These are phyloP conservation scores for Tolypocladium endophyticum DNA, from an alignment of 2,329 filamentous ascomycete genomes.

Conservation along the genomic window DNA sequence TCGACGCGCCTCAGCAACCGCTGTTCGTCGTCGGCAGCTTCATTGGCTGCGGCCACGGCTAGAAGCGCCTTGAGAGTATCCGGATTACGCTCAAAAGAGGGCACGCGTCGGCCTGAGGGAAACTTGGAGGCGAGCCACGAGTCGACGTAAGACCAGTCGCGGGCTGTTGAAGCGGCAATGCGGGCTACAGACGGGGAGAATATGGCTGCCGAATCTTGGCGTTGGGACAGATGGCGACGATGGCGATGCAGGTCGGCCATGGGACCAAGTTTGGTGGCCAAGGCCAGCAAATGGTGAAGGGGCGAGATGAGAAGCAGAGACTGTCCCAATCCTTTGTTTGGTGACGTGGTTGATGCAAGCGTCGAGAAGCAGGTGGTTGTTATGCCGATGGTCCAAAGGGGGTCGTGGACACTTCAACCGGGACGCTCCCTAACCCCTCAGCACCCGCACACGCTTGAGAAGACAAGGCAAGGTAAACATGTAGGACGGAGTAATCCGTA, in stretches of 20 bases:
- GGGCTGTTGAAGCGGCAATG: constrained; percentile 69
- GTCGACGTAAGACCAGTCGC: constrained; percentile 86
- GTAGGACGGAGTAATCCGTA: too few relatives aligned
- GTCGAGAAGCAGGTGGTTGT: not conserved
- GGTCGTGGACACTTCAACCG: too few relatives aligned
- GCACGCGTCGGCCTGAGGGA: constrained; percentile 47
- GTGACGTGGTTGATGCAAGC: not conserved
- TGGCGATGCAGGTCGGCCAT: constrained; percentile 1
- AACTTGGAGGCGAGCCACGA: constrained; percentile 69
- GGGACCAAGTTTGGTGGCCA: not conserved
- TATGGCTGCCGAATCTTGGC: constrained; percentile 35
- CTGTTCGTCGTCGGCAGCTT: constrained; percentile 63
- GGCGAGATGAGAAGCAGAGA: not conserved
- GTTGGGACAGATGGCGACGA: not conserved
- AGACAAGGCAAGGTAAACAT: too few relatives aligned
- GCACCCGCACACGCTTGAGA: too few relatives aligned
- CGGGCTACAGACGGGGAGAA: constrained; percentile 61
- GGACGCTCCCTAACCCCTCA: too few relatives aligned
- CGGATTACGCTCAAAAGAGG: constrained; percentile 75
- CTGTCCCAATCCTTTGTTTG: not conserved
- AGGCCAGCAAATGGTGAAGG: not conserved
- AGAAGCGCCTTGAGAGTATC: constrained; percentile 71
- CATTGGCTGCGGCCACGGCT: constrained; percentile 64
- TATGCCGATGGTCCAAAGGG: not conserved
- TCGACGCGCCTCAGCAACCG: constrained; percentile 48